Evolutionary conservation across 768 basidiomycete genomes (phyloP), one percentile per base, ranked within the genome.

Genomic region (Suillus lakei): DNA sequence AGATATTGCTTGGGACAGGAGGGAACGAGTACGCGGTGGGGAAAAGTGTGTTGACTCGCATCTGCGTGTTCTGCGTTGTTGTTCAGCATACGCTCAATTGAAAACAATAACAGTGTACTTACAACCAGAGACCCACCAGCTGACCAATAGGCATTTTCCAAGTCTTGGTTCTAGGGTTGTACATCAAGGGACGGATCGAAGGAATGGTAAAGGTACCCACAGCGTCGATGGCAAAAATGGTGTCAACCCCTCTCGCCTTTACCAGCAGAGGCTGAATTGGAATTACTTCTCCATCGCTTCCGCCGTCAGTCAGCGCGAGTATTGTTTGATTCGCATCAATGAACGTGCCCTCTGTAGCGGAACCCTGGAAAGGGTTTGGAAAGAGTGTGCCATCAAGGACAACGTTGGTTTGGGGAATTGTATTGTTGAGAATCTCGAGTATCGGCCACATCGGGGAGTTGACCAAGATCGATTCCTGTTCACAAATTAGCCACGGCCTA

Each of bases 231-330:
- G 48, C 64, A 50, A 64, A 59, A 41, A 64, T 53, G 21, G 44
- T 53, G 26, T 64, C 83, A 58, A 82, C 72, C 2, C 69, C 71
- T 55, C 83, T 76, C 9, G 72, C 71, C 28, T 78, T 74, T 59
- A 80, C 74, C 26, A 83, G 71, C 10, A 83, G 73, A 2, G 82
- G 82, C 58, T 78, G 77, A 28, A 82, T 51, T 4, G 82, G 81
- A 26, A 82, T 67, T 64, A 81, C 77, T 41, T 77, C 72, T 39
- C 77, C 75, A 50, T 76, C 68, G 60, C 73, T 72, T 26, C 76
- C 77, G 23, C 76, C 76, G 56, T 78, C 76, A 46, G 72, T 70
- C 32, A 78, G 55, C 61, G 71, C 60, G n/a, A 78, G 67, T 41
- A 72, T 66, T 7, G 66, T 61, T 62, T 73, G 64, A 13, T 65